These are phyloP conservation scores for Coleophoma crateriformis DNA, from an alignment of 2,329 filamentous ascomycete species.

Conservation along the genomic window DNA sequence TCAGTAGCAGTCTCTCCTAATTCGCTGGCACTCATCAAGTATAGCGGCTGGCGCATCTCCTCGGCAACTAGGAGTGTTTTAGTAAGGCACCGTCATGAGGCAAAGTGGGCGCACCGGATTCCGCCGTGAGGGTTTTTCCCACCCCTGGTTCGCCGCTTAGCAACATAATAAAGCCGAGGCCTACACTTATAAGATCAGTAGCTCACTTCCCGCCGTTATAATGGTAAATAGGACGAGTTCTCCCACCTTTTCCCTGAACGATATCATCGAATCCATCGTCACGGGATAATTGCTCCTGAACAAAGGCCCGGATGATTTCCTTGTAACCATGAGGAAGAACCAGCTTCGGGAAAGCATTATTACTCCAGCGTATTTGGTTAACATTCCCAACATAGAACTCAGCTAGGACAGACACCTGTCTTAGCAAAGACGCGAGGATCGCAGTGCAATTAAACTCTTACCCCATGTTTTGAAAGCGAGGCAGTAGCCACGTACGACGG, in stretches of 20 bases:
- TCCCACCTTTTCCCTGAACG: slow-evolving; percentile 26
- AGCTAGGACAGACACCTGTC: background rate
- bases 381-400: slow-evolving; percentile 17
- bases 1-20: slow-evolving; percentile 5
- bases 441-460: slow-evolving; percentile 6
- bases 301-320: slow-evolving; percentile 40
- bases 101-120: slow-evolving; percentile 5
- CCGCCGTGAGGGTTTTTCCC: background rate
- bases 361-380: slow-evolving; percentile 28
- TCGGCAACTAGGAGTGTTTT: slow-evolving; percentile 37
- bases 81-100: slow-evolving; percentile 39
- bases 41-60: slow-evolving; percentile 25
- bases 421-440: slow-evolving; percentile 1
- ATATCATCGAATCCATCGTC: slow-evolving; percentile 8
- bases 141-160: slow-evolving; percentile 22
- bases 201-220: background rate
- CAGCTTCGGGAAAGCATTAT: slow-evolving; percentile 36
- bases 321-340: slow-evolving; percentile 42
- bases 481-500: slow-evolving; percentile 24
- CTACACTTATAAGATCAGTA: slow-evolving; percentile 3
- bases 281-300: slow-evolving; percentile 32
- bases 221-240: slow-evolving; percentile 15
- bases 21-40: slow-evolving; percentile 21
- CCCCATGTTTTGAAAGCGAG: slow-evolving; percentile 27
- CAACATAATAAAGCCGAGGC: slow-evolving; percentile 30